These are phyloP conservation scores for Ascocoryne sarcoides DNA, from an alignment of 2,329 filamentous ascomycete species.

Conservation along the genomic window DNA sequence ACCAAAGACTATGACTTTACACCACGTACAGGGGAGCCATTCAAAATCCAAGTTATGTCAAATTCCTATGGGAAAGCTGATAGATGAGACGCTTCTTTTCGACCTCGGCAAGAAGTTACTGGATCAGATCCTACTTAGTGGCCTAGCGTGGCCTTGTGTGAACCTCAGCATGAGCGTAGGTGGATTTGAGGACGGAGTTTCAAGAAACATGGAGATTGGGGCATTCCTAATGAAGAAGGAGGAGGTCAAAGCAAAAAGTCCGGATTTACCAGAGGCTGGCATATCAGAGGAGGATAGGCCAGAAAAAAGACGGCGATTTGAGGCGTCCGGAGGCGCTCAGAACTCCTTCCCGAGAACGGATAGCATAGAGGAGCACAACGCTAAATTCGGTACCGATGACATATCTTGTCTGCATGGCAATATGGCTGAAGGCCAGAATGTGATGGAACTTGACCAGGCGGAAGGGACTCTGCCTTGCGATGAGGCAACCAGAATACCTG, in stretches of 20 bases:
- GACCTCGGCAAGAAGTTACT: slow-evolving; percentile 69
- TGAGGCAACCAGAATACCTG: slow-evolving; percentile 26
- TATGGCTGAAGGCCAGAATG: slow-evolving; percentile 11
- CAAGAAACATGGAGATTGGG: slow-evolving; percentile 77
- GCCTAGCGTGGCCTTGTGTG: slow-evolving; percentile 79
- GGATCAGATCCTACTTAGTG: slow-evolving; percentile 68
- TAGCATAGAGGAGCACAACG: slow-evolving; percentile 23
- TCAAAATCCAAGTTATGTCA: slow-evolving; percentile 65
- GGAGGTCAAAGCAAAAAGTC: slow-evolving; percentile 47
- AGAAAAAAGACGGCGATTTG: slow-evolving; percentile 27
- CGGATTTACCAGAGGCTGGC: slow-evolving; percentile 13
- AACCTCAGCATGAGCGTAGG: slow-evolving; percentile 81
- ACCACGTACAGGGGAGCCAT: slow-evolving; percentile 67
- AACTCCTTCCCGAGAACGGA: slow-evolving; percentile 26
- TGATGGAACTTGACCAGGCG: slow-evolving; percentile 9
- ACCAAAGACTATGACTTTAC: slow-evolving; percentile 76
- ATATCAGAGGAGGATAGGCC: slow-evolving; percentile 18
- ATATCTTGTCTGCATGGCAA: slow-evolving; percentile 9
- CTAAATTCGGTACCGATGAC: slow-evolving; percentile 23
- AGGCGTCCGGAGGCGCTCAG: slow-evolving; percentile 20
- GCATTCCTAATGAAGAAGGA: slow-evolving; percentile 74
- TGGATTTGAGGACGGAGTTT: slow-evolving; percentile 85
- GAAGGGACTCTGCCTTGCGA: slow-evolving; percentile 8
- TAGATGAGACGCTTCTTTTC: slow-evolving; percentile 66
- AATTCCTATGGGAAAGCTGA: slow-evolving; percentile 65